A percentile compares a stretch with the other conserved stretches of the same genome.
phyloP scores from a whole-genome alignment of 768 basidiomycete species.

The Termitomyces sp. region DNA sequence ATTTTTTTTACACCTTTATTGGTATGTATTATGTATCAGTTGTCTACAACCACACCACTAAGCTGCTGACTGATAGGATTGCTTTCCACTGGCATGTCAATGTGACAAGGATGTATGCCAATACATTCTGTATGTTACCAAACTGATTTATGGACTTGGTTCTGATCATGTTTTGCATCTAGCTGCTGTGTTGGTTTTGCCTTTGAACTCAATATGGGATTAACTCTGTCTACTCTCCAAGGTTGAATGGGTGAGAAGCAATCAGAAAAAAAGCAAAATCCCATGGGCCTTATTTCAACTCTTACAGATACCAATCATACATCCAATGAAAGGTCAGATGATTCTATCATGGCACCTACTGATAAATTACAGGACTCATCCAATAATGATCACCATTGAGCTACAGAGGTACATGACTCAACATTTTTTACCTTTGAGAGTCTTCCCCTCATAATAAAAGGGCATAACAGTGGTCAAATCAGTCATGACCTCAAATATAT shows the following conservation, averaged over 20 bases:
- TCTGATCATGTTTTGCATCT: neutral
- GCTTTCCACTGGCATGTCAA: neutral
- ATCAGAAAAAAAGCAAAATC: neutral
- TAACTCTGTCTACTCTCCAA: neutral
- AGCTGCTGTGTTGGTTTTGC: neutral
- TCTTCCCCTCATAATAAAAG: too few species aligned
- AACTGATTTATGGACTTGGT: neutral
- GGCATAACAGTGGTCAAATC: too few species aligned
- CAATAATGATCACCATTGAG: too few species aligned
- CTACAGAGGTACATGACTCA: too few species aligned
- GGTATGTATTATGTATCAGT: neutral
- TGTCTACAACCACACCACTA: neutral
- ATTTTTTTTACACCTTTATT: neutral
- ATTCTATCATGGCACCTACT: too few species aligned
- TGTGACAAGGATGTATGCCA: neutral
- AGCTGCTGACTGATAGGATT: neutral
- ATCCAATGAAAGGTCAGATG: too few species aligned
- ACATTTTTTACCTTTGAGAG: too few species aligned
- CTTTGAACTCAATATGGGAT: too few species aligned
- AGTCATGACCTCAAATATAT: too few species aligned
- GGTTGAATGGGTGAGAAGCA: neutral
- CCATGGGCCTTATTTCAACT: neutral
- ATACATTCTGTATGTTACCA: neutral
- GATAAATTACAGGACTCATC: too few species aligned
- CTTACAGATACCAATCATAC: too few species aligned